Evolutionary conservation across 768 basidiomycete genomes (phyloP).

Genomic region (Lactifluus piperatus): DNA sequence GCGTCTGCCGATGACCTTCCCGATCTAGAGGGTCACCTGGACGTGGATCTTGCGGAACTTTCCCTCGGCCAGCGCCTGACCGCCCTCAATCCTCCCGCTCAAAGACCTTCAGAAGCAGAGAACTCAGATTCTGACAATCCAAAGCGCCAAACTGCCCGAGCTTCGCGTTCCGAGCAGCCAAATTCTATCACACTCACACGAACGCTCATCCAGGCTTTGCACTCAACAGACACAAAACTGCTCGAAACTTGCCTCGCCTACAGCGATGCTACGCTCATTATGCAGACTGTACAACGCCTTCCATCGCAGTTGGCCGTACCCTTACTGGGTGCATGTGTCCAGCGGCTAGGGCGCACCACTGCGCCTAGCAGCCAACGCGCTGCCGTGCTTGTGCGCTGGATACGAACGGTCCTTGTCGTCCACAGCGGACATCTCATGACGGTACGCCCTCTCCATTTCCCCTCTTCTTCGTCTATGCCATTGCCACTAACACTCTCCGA

Average conservation of each 20-base stretch:
- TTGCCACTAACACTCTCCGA: not conserved
- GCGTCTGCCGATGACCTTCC: slow-evolving; percentile 41
- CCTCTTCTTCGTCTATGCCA: slow-evolving; percentile 2
- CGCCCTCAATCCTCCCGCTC: slow-evolving; percentile 46
- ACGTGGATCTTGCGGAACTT: slow-evolving; percentile 82
- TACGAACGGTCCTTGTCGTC: slow-evolving; percentile 71
- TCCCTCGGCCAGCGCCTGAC: slow-evolving; percentile 87
- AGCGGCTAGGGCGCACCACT: slow-evolving; percentile 73
- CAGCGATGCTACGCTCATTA: slow-evolving; percentile 71
- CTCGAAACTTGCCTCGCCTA: slow-evolving; percentile 83
- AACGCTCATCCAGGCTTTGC: slow-evolving; percentile 91
- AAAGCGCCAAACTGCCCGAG: slow-evolving; percentile 24
- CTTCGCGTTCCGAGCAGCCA: slow-evolving; percentile 27
- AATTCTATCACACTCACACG: slow-evolving; percentile 86
- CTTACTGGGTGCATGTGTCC: slow-evolving; percentile 80
- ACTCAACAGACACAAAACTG: slow-evolving; percentile 84
- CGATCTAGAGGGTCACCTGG: slow-evolving; percentile 60
- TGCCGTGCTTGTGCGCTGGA: slow-evolving; percentile 61
- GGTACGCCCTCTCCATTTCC: slow-evolving; percentile 38
- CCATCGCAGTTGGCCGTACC: slow-evolving; percentile 84
- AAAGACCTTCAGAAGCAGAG: slow-evolving; percentile 29
- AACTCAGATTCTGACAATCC: slow-evolving; percentile 42
- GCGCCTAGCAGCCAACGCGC: slow-evolving; percentile 76
- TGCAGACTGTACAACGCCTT: slow-evolving; percentile 77
- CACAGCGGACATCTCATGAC: slow-evolving; percentile 94